Conservation (phyloP, 139 green algal species). For the Pleodorina starrii region DNA sequence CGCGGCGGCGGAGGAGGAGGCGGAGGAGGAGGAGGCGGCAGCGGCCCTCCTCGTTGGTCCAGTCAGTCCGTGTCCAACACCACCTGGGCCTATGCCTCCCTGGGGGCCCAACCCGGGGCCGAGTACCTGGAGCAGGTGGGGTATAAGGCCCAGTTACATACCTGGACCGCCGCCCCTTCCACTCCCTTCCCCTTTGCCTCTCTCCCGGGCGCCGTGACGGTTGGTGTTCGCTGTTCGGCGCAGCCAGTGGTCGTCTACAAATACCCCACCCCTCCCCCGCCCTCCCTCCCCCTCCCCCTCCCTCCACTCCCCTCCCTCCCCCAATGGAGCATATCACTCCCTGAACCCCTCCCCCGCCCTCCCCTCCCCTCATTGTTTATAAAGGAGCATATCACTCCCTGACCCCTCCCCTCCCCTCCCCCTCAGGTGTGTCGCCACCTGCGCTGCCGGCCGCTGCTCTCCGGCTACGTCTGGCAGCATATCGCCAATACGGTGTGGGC, state of each 20-base stretch:
- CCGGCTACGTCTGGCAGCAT: conserved; percentile 59
- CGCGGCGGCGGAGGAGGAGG: not conserved
- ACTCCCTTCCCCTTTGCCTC: too few relatives aligned
- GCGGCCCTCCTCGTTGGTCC: not conserved
- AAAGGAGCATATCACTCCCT: not conserved
- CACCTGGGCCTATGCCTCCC: conserved; percentile 67
- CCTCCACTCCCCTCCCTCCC: not conserved
- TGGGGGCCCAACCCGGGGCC: conserved; percentile 52
- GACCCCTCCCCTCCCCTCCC: not conserved
- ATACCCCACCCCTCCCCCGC: not conserved
- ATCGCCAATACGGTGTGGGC: conserved; percentile 76
- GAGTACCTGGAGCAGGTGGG: conserved; percentile 37
- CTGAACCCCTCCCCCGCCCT: not conserved
- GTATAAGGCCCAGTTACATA: not conserved
- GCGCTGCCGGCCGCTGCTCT: not conserved
- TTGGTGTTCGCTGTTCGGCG: not conserved
- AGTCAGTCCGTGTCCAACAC: conserved; percentile 72
- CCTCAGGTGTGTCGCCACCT: conserved; percentile 16
- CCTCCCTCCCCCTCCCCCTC: not conserved
- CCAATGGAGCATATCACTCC: not conserved
- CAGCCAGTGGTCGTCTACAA: not conserved
- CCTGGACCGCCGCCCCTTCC: not conserved
- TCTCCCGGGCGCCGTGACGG: too few relatives aligned
- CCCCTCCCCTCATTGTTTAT: not conserved
- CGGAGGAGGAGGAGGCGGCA: not conserved